Base-by-base conservation (phyloP, 129 eudicot species). In the Glebionis coronaria region DNA sequence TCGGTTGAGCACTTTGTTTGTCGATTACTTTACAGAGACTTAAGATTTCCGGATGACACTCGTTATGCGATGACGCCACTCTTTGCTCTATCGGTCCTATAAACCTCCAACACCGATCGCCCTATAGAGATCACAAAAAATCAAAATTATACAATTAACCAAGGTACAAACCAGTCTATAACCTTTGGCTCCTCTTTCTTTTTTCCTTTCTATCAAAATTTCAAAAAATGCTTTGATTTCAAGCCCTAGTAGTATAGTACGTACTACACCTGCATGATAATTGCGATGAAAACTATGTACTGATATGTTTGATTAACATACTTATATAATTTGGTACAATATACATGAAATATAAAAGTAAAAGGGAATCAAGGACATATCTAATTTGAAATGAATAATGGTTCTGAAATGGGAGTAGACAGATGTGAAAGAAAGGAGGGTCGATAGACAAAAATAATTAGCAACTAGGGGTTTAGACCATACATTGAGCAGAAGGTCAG, bases 361-460 rank as follows among this genome's bases (percentile, higher is more conserved):
- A 49, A 49, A 49, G 16, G 54, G 54, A 15, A 49, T 49, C 55
- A 69, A 20, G 51, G 16, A 49, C n/a, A 15, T 40, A 68, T 60
- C 61, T 23, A 31, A 50, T 49, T 70, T 71, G 53, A 61, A 61
- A 60, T 46, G 15, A 16, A 8, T 47, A 49, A 70, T 44, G 74
- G 67, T 70, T 70, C 67, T 70, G 75, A 58, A 63, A 59, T 70
- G 67, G 67, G 58, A 71, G 60, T 12, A 59, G 75, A 71, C 50
- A 51, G 76, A 71, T 71, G 76, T 71, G 76, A 71, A 71, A 71
- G 76, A 71, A 71, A 61, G 69, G 52, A 51, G 4, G 15, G 75
- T 13, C n/a, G 54, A 31, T n/a, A 38, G 29, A 68, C 56, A 52
- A 69, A 69, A 69, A 54, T 5, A 69, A 38, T n/a, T 44, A 56